Evolutionary conservation across 805 yeast species (phyloP).

Genomic region (Huiozyma naganishii): DNA sequence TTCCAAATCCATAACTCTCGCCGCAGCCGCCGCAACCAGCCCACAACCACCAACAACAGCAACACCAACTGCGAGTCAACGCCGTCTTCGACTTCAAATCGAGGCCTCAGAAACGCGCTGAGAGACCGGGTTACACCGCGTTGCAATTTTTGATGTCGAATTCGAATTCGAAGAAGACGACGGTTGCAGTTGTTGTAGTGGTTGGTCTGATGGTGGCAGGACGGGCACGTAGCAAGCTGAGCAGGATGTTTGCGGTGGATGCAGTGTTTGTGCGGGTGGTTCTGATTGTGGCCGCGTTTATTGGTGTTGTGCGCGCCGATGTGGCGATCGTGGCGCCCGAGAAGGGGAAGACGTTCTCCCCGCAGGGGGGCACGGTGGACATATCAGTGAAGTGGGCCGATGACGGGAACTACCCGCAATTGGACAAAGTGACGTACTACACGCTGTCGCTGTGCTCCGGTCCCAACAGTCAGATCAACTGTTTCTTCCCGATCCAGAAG

Average conservation of each 20-base stretch:
- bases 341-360: slow-evolving; percentile 11
- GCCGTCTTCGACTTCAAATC: too few relatives aligned
- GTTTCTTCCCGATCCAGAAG: slow-evolving; percentile 27
- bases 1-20: too few relatives aligned
- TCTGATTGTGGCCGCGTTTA: background rate
- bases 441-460: slow-evolving; percentile 63
- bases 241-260: too few relatives aligned
- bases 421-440: slow-evolving; percentile 35
- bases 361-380: slow-evolving; percentile 20
- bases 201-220: too few relatives aligned
- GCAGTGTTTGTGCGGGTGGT: too few relatives aligned
- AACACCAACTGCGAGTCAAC: too few relatives aligned
- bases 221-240: background rate
- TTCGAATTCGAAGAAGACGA: background rate
- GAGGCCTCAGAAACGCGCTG: too few relatives aligned
- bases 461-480: slow-evolving; percentile 36
- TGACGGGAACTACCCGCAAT: slow-evolving; percentile 38
- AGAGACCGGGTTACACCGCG: background rate
- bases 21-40: too few relatives aligned
- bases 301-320: slow-evolving; percentile 13
- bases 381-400: slow-evolving; percentile 43
- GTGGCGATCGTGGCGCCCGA: slow-evolving; percentile 19
- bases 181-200: too few relatives aligned
- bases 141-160: background rate
- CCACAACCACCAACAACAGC: too few relatives aligned